A percentile compares a stretch with the other conserved stretches of the same genome.
Evolutionary conservation across 495 filamentous ascomycete genomes (phyloP).

Genomic region (Symbiotaphrina buchneri): DNA sequence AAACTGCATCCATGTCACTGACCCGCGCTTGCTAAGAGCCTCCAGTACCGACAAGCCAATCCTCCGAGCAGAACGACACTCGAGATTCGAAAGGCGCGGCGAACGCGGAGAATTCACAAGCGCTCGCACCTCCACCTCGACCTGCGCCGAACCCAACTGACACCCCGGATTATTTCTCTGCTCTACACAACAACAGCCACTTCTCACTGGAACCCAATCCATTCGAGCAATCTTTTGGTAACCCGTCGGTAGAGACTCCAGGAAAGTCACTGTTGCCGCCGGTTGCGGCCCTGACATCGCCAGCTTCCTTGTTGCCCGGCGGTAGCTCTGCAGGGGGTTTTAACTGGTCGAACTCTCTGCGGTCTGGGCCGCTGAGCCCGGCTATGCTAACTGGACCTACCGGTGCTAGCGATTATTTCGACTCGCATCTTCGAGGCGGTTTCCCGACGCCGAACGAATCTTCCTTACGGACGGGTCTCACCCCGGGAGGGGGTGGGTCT

Average conservation of each 20-base stretch:
- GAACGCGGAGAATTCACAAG: slow-evolving; percentile 25
- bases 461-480: slow-evolving; percentile 73
- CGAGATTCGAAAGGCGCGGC: slow-evolving; percentile 11
- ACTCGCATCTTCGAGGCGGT: slow-evolving; percentile 55
- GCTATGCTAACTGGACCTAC: slow-evolving; percentile 89
- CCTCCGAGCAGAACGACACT: slow-evolving; percentile 19
- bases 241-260: slow-evolving; percentile 55
- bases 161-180: slow-evolving; percentile 61
- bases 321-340: slow-evolving; percentile 34
- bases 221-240: slow-evolving; percentile 82
- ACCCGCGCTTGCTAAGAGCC: slow-evolving; percentile 15
- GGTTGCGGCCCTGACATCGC: slow-evolving; percentile 79
- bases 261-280: slow-evolving; percentile 78
- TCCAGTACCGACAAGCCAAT: slow-evolving; percentile 17
- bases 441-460: slow-evolving; percentile 98
- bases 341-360: slow-evolving; percentile 69
- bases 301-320: slow-evolving; percentile 55
- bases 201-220: slow-evolving; percentile 80
- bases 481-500: slow-evolving; percentile 86
- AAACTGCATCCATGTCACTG: background rate
- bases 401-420: slow-evolving; percentile 53
- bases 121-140: slow-evolving; percentile 61
- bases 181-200: slow-evolving; percentile 26
- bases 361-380: slow-evolving; percentile 84
- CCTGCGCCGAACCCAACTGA: slow-evolving; percentile 30